A percentile compares a stretch with the other conserved stretches of the same genome.
Evolutionary conservation across 192 early-diverging fungal genomes (phyloP).

Genomic region (Coemansia asiatica): DNA sequence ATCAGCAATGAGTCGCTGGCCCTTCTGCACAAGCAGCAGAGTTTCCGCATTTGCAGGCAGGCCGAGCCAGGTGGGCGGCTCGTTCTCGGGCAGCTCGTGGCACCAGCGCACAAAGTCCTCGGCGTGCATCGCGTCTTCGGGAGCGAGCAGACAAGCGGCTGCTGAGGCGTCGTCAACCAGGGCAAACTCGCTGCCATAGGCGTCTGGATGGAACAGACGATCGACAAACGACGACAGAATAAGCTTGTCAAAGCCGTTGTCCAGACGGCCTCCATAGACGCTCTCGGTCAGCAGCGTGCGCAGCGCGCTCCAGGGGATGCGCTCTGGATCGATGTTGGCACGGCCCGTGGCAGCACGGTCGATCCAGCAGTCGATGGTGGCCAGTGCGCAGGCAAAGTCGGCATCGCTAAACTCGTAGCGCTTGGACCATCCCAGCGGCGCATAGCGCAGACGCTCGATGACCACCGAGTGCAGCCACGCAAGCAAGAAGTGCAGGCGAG

Average conservation of each 20-base stretch:
- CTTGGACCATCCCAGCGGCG: constrained; percentile 97
- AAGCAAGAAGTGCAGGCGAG: constrained; percentile 89
- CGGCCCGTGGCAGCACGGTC: constrained; percentile 74
- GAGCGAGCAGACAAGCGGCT: constrained; percentile 60
- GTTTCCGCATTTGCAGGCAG: constrained; percentile 91
- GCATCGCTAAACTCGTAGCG: constrained; percentile 98
- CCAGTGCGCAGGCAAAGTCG: constrained; percentile 88
- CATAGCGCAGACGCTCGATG: constrained; percentile 94
- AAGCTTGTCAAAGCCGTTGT: constrained; percentile 86
- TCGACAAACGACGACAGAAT: constrained; percentile 86
- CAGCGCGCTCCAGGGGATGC: constrained; percentile 97
- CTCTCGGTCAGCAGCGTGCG: constrained; percentile 79
- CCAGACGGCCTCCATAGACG: constrained; percentile 97
- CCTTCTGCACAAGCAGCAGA: constrained; percentile 80
- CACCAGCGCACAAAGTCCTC: constrained; percentile 92
- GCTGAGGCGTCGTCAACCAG: constrained; percentile 59
- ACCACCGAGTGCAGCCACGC: constrained; percentile 97
- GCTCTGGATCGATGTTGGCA: constrained; percentile 87
- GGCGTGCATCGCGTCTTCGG: constrained; percentile 77
- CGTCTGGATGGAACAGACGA: constrained; percentile 71
- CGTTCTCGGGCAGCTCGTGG: constrained; percentile 77
- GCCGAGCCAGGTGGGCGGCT: constrained; percentile 97
- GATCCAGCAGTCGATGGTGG: constrained; percentile 92
- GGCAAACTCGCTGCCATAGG: constrained; percentile 79
- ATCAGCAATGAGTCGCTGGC: constrained; percentile 76